These are phyloP conservation scores for Arthrobotrys megalospora DNA, from an alignment of 2,329 filamentous ascomycete species.

Conservation along the genomic window DNA sequence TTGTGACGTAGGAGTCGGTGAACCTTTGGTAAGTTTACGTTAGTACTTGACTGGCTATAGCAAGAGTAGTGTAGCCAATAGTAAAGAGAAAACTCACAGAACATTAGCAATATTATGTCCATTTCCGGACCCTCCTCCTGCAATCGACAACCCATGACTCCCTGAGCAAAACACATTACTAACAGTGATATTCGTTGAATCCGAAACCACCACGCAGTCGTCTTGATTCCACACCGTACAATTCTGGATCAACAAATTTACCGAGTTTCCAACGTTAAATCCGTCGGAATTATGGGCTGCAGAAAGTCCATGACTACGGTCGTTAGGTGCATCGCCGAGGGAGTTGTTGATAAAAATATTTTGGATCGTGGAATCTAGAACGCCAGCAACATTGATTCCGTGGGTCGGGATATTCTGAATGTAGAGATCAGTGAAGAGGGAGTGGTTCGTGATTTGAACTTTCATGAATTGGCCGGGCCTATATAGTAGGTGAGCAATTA, in stretches of 20 bases:
- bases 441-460: constrained; percentile 67
- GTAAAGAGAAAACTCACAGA: constrained; percentile 62
- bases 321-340: constrained; percentile 67
- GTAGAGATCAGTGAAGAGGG: constrained; percentile 67
- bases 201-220: constrained; percentile 66
- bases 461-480: constrained; percentile 68
- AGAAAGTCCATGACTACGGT: constrained; percentile 65
- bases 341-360: constrained; percentile 68
- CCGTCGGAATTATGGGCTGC: constrained; percentile 68
- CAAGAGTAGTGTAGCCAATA: not conserved
- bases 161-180: constrained; percentile 65
- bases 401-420: constrained; percentile 69
- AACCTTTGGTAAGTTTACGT: constrained; percentile 61
- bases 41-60: not conserved
- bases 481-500: constrained; percentile 11
- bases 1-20: constrained; percentile 64
- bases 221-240: constrained; percentile 66
- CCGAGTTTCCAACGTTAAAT: constrained; percentile 66
- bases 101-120: constrained; percentile 67
- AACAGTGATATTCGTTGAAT: constrained; percentile 65
- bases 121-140: constrained; percentile 66
- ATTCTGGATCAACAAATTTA: constrained; percentile 64
- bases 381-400: constrained; percentile 67
- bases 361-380: constrained; percentile 66
- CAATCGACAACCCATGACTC: constrained; percentile 66